These are phyloP conservation scores for Exophiala calicioides DNA, from an alignment of 2,329 filamentous ascomycete species.

Conservation along the genomic window DNA sequence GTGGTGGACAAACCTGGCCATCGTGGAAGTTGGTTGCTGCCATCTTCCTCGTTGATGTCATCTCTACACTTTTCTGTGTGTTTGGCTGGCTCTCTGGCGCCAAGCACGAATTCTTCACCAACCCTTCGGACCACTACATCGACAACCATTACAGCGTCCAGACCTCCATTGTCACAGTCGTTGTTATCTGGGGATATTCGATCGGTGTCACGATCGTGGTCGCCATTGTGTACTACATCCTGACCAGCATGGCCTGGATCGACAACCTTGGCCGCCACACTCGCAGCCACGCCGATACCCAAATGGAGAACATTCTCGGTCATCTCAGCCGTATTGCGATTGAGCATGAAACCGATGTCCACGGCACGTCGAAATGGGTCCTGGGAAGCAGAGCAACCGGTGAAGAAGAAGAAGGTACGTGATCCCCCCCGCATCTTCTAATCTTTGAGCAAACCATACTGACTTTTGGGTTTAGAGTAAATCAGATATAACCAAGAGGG, in stretches of 20 bases:
- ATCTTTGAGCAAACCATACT: neutral
- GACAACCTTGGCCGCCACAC: conserved; percentile 56
- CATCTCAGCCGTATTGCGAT: conserved; percentile 55
- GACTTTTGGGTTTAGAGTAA: conserved; percentile 12
- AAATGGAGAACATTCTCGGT: conserved; percentile 56
- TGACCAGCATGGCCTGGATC: conserved; percentile 48
- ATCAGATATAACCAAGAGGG: neutral
- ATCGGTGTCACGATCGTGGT: conserved; percentile 56
- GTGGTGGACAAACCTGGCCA: conserved; percentile 73
- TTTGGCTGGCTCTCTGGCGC: conserved; percentile 71
- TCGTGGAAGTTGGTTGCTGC: conserved; percentile 72
- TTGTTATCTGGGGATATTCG: conserved; percentile 56
- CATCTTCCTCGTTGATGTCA: conserved; percentile 69
- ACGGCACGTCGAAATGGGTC: conserved; percentile 48
- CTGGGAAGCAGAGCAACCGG: conserved; percentile 45
- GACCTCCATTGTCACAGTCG: conserved; percentile 53
- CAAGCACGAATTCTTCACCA: conserved; percentile 45
- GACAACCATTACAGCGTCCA: conserved; percentile 32
- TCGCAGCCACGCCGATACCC: conserved; percentile 53
- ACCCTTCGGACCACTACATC: conserved; percentile 24
- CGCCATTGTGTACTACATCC: conserved; percentile 53
- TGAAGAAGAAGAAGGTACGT: conserved; percentile 44
- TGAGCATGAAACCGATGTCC: conserved; percentile 51
- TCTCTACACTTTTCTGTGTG: conserved; percentile 72
- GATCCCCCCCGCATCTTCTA: neutral